Evolutionary conservation across 257 asterid genomes (phyloP).

Genomic region (Nyctanthes arbortristis): DNA sequence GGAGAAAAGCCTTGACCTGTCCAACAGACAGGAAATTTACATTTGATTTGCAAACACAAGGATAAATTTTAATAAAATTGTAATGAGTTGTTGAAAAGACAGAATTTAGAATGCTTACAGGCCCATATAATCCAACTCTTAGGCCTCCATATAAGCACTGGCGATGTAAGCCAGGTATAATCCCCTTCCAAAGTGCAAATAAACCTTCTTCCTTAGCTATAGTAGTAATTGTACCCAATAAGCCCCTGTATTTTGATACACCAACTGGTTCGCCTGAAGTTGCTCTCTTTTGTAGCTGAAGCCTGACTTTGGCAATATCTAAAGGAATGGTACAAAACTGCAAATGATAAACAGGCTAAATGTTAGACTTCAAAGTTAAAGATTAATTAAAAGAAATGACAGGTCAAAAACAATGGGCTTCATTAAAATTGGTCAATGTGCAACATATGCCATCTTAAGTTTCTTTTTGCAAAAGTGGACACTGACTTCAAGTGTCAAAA

Average conservation of each 20-base stretch:
- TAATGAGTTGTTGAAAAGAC: conserved; percentile 6
- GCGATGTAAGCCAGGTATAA: conserved; percentile 86
- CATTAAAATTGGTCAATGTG: neutral
- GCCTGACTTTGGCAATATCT: conserved; percentile 90
- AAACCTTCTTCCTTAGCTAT: conserved; percentile 87
- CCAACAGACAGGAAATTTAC: conserved; percentile 18
- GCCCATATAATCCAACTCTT: conserved; percentile 81
- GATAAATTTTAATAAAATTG: neutral
- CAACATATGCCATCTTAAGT: conserved; percentile 1
- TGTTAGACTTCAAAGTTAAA: conserved; percentile 11
- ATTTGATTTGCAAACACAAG: conserved; percentile 14
- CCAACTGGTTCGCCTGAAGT: conserved; percentile 51
- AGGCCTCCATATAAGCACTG: conserved; percentile 89
- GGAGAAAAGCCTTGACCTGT: conserved; percentile 68
- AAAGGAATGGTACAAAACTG: conserved; percentile 89
- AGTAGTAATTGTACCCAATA: conserved; percentile 68
- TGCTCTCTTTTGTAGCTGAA: conserved; percentile 83
- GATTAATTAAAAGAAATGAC: neutral
- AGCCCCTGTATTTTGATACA: conserved; percentile 66
- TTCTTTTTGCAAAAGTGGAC: conserved; percentile 7
- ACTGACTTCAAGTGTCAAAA: conserved; percentile 1
- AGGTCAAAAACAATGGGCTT: neutral
- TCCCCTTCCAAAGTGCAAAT: conserved; percentile 86
- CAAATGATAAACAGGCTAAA: conserved; percentile 31
- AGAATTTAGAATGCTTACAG: conserved; percentile 49